These are phyloP conservation scores for Rhodotorula mucilaginosa DNA, from an alignment of 1,284 basidiomycete species.

Conservation along the genomic window DNA sequence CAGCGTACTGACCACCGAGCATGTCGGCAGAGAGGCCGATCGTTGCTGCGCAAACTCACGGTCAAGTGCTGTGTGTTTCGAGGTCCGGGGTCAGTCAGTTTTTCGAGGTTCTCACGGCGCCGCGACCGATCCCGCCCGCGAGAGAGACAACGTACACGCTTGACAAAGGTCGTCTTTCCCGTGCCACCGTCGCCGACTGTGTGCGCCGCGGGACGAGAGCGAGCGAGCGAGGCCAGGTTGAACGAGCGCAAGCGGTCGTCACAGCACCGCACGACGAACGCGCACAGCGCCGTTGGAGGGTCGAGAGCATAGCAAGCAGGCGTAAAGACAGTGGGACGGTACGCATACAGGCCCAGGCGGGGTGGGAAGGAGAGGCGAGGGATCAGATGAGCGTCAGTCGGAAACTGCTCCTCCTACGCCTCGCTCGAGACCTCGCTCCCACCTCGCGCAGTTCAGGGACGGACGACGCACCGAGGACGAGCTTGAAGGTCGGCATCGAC, in stretches of 20 bases:
- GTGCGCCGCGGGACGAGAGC: neutral
- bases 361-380: slow-evolving; percentile 46
- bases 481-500: slow-evolving; percentile 89
- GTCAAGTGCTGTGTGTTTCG: slow-evolving; percentile 77
- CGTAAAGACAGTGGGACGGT: no score
- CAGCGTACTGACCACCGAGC: neutral
- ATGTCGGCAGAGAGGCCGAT: neutral
- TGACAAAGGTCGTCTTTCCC: slow-evolving; percentile 87
- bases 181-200: slow-evolving; percentile 41
- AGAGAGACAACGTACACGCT: slow-evolving; percentile 57
- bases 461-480: slow-evolving; percentile 83
- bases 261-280: neutral
- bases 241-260: slow-evolving; percentile 9
- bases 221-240: slow-evolving; percentile 1
- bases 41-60: slow-evolving; percentile 48
- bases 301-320: no score
- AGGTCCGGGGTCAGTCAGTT: slow-evolving; percentile 34
- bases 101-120: neutral
- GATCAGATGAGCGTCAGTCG: slow-evolving; percentile 6
- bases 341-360: neutral
- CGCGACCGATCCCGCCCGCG: no score
- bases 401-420: slow-evolving; percentile 6
- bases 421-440: neutral
- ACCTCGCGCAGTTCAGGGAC: neutral
- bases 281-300: neutral